A percentile compares a stretch with the other conserved stretches of the same genome.
Evolutionary conservation across 2,329 filamentous ascomycete species (phyloP).

Genomic region (Cladophialophora immunda): DNA sequence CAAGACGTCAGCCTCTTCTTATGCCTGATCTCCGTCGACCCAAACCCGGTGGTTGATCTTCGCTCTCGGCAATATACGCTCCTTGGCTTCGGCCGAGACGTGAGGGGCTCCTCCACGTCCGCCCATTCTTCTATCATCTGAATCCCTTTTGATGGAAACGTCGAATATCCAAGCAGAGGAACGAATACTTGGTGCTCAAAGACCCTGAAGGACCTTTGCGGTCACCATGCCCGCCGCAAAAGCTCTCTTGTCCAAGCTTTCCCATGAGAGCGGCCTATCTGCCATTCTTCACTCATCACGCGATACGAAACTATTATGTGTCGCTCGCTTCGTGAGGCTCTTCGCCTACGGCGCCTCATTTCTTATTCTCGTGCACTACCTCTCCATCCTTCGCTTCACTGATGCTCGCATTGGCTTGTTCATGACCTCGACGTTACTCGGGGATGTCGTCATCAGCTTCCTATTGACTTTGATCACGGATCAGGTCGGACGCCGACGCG

Average conservation of each 20-base stretch:
- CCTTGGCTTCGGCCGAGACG: not conserved
- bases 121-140: slow-evolving; percentile 2
- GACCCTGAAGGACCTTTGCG: slow-evolving; percentile 4
- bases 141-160: slow-evolving; percentile 1
- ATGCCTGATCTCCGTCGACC: not conserved
- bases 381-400: slow-evolving; percentile 63
- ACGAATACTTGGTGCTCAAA: not conserved
- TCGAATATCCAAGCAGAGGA: not conserved
- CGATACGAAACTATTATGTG: slow-evolving; percentile 51
- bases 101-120: slow-evolving; percentile 4
- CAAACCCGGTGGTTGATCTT: not conserved
- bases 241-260: slow-evolving; percentile 3
- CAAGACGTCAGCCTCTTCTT: not conserved
- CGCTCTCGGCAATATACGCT: slow-evolving; percentile 6
- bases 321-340: slow-evolving; percentile 60
- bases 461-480: slow-evolving; percentile 69
- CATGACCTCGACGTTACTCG: slow-evolving; percentile 69
- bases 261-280: slow-evolving; percentile 28
- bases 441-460: slow-evolving; percentile 68
- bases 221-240: slow-evolving; percentile 3
- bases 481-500: slow-evolving; percentile 63
- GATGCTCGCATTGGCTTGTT: slow-evolving; percentile 69
- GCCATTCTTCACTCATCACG: slow-evolving; percentile 26
- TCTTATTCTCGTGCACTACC: slow-evolving; percentile 69
- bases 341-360: slow-evolving; percentile 70